Base-by-base conservation (phyloP, 108 stramenopile genomes). In the Fragilaria radians region DNA sequence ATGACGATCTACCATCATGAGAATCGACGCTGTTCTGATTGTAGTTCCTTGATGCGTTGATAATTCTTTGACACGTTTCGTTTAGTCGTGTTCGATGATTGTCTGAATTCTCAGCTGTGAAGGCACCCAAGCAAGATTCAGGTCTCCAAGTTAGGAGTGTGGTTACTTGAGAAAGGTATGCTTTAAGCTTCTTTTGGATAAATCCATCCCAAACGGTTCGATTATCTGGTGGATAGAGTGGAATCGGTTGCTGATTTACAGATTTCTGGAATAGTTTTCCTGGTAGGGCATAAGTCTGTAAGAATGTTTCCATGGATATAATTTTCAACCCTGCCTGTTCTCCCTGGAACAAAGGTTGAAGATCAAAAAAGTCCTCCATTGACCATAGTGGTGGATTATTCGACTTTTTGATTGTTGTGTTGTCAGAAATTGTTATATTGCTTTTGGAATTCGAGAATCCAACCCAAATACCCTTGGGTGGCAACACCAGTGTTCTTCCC, bases 401-500 rank as follows among this genome's bases (percentile, higher is more conserved):
- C n/a, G n/a, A n/a, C n/a, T n/a, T n/a, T n/a, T n/a, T n/a, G n/a
- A n/a, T n/a, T n/a, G n/a, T n/a, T n/a, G n/a, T n/a, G n/a, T n/a
- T n/a, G n/a, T n/a, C n/a, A n/a, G n/a, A n/a, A n/a, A n/a, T n/a
- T n/a, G n/a, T n/a, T n/a, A n/a, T n/a, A n/a, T n/a, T n/a, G n/a
- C n/a, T n/a, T n/a, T n/a, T n/a, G n/a, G n/a, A n/a, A n/a, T n/a
- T n/a, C n/a, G n/a, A n/a, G n/a, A n/a, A n/a, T n/a, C n/a, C n/a
- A n/a, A n/a, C n/a, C n/a, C n/a, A n/a, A n/a, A n/a, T n/a, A 34
- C 78, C 49, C 26, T 82, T 82, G n/a, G 95, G 95, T 17, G 91
- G 95, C 48, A 93, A 54, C 1, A 96, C 91, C 27, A 96, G 53
- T 2, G 89, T 89, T 28, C 95, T 60, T 45, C 92, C 90, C 14